Evolutionary conservation across 2,329 filamentous ascomycete genomes (phyloP), one percentile per base, ranked within the genome.

Genomic region (Arachnopeziza araneosa): DNA sequence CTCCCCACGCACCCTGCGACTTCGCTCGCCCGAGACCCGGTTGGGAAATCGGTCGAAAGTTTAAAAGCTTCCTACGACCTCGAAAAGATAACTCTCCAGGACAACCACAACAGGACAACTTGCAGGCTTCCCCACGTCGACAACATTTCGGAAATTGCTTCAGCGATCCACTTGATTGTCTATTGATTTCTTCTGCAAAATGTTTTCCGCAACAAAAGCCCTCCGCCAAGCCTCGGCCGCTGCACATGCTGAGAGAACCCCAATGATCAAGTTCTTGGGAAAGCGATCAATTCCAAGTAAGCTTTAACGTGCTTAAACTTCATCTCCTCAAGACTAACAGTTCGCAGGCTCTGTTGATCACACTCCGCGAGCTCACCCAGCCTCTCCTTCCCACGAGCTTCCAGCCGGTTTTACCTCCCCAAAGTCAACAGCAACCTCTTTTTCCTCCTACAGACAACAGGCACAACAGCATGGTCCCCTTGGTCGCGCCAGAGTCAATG

Each of bases 391-490:
- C 56, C 71, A 77, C 64, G 71, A 75, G 53, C 81, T 86, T 30
- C 83, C 83, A 24, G 77, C 80, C 63, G 83, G 81, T 50, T 86
- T 85, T 71, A 78, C 79, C 57, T 24, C 48, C n/a, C 19, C 14
- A 48, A 66, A 64, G 32, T 62, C 67, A 51, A 66, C 68, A 52
- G 63, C 68, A n/a, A 57, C 66, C 21, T 83, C 81, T 48, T 86
- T 86, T 74, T 82, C 82, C 62, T 76, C 77, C 66, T 86, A 86
- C 76, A 77, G 83, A 68, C 77, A 83, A 67, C 78, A 81, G 66
- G 83, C 82, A 24, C 80, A 80, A 66, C 82, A 84, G 68, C 83
- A 86, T 70, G 83, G 83, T 57, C 83, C 83, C 24, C 76, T 86
- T 30, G 76, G 70, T 65, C 66, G 71, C 64, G 57, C 59, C 52